These are phyloP conservation scores for Dipteronia sinensis DNA, from an alignment of 345 rosid species.

Conservation along the genomic window DNA sequence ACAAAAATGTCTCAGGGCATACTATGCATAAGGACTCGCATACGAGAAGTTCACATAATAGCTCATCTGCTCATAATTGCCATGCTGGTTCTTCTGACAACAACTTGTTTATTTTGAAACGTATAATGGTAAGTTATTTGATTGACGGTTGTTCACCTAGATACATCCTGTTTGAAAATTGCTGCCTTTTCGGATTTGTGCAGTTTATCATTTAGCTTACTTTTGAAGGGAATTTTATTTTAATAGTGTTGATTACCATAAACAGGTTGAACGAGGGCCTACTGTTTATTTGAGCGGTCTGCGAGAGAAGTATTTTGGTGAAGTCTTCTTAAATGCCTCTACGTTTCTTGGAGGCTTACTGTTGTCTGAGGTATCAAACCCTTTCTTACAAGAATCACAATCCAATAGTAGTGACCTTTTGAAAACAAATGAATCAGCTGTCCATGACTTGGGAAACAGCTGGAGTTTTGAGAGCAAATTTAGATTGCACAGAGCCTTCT, in stretches of 20 bases:
- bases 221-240: constrained; percentile 6
- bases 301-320: constrained; percentile 95
- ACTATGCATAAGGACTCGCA: constrained; percentile 27
- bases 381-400: constrained; percentile 38
- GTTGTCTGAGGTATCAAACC: constrained; percentile 33
- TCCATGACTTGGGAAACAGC: constrained; percentile 28
- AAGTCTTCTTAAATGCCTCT: constrained; percentile 74
- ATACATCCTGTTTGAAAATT: constrained; percentile 8
- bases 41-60: constrained; percentile 35
- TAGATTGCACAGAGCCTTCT: constrained; percentile 29
- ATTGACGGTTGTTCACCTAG: neutral
- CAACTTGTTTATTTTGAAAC: constrained; percentile 73
- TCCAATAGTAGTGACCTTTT: constrained; percentile 27
- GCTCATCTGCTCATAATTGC: constrained; percentile 40
- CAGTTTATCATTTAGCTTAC: neutral
- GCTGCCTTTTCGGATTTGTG: neutral
- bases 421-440: constrained; percentile 30
- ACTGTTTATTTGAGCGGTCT: constrained; percentile 81
- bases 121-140: constrained; percentile 75
- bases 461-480: constrained; percentile 37
- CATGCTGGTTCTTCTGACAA: constrained; percentile 45
- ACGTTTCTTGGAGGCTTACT: constrained; percentile 44
- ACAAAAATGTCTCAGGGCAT: constrained; percentile 39
- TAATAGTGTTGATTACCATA: constrained; percentile 8
- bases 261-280: constrained; percentile 93